phyloP scores from a whole-genome alignment of 169 alveolate species.

The Plasmodium fragile region DNA sequence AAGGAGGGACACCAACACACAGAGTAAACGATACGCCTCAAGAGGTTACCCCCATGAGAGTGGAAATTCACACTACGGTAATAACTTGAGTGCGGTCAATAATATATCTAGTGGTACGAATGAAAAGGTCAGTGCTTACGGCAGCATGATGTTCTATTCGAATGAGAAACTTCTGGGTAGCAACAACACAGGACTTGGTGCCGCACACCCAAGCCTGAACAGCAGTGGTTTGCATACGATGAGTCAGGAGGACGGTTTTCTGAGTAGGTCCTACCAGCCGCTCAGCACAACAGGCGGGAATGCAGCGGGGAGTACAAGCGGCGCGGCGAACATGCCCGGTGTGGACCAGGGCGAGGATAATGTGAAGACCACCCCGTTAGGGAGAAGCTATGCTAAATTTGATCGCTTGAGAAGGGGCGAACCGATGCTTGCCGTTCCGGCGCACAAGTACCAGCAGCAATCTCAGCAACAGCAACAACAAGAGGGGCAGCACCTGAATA shows the following conservation, averaged over 20 bases:
- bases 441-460: neutral
- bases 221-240: neutral
- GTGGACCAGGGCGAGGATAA: neutral
- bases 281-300: neutral
- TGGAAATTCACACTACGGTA: slow-evolving; percentile 10
- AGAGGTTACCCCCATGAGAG: slow-evolving; percentile 13
- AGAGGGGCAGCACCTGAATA: neutral
- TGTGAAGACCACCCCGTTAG: neutral
- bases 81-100: neutral
- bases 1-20: neutral
- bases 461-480: neutral
- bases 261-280: slow-evolving; percentile 13
- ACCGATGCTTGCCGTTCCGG: neutral
- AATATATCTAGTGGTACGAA: slow-evolving; percentile 5
- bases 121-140: slow-evolving; percentile 10
- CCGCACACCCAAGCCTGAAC: neutral
- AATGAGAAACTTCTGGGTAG: slow-evolving; percentile 15
- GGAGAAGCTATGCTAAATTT: neutral
- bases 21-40: slow-evolving; percentile 14
- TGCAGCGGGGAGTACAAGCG: neutral
- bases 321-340: neutral
- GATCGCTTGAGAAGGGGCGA: neutral
- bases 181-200: slow-evolving; percentile 3
- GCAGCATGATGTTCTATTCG: slow-evolving; percentile 1
- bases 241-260: neutral